phyloP scores from a whole-genome alignment of 495 filamentous ascomycete genomes.

The Barbatosphaeria neglecta region DNA sequence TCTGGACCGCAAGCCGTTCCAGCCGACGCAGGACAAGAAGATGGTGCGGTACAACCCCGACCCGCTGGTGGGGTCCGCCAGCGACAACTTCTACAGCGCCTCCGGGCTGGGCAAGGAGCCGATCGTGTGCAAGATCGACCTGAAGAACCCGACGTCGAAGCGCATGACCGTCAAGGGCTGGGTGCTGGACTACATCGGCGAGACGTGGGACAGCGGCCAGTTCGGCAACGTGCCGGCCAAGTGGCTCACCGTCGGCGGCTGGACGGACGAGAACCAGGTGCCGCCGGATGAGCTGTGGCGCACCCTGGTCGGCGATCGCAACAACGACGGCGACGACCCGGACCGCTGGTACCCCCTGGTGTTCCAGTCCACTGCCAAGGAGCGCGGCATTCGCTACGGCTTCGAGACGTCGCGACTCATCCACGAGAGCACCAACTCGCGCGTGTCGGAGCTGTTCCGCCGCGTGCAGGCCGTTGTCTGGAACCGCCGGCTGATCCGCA shows the following conservation, averaged over 20 bases:
- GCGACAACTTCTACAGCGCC: neutral
- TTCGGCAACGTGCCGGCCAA: constrained; percentile 7
- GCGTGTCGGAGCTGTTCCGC: constrained; percentile 5
- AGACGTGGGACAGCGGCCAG: constrained; percentile 3
- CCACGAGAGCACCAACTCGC: constrained; percentile 7
- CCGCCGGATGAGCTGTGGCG: constrained; percentile 13
- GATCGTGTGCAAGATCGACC: neutral
- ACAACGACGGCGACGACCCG: constrained; percentile 1
- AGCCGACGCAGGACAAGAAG: constrained; percentile 1
- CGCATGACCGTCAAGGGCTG: constrained; percentile 1
- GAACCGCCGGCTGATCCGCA: constrained; percentile 7
- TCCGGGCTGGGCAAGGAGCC: neutral
- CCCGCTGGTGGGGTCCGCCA: constrained; percentile 11
- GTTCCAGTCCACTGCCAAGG: constrained; percentile 5
- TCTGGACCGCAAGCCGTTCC: constrained; percentile 4
- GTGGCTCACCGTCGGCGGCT: constrained; percentile 2
- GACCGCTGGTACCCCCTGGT: constrained; percentile 4
- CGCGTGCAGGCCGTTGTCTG: constrained; percentile 10
- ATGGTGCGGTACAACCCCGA: constrained; percentile 12
- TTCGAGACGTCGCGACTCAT: constrained; percentile 6
- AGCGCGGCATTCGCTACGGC: constrained; percentile 3
- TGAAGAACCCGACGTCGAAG: neutral
- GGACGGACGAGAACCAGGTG: constrained; percentile 1
- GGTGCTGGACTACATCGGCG: neutral
- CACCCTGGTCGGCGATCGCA: constrained; percentile 14